These are phyloP conservation scores for Platanus orientalis DNA, from an alignment of 164 flowering plant species.

Conservation along the genomic window DNA sequence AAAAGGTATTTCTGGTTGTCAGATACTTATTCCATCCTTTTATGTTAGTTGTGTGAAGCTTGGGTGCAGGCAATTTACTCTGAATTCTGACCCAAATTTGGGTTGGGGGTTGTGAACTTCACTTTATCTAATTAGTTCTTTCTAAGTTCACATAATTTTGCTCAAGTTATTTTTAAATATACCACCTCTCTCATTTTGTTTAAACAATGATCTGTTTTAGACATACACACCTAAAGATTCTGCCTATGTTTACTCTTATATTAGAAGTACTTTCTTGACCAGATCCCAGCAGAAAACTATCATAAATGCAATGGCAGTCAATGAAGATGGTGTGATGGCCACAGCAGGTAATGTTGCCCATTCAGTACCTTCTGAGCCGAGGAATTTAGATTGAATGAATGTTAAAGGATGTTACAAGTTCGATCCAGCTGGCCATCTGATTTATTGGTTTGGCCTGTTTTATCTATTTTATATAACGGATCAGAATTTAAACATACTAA, in stretches of 20 bases:
- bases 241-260: no score
- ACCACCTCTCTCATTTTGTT: neutral
- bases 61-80: no score
- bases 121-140: neutral
- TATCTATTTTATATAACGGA: neutral
- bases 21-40: no score
- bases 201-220: no score
- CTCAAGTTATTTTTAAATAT: no score
- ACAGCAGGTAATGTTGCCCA: conserved; percentile 61
- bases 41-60: no score
- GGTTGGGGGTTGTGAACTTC: neutral
- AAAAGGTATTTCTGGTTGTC: no score
- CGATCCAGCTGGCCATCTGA: neutral
- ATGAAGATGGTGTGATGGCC: conserved; percentile 93
- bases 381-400: neutral
- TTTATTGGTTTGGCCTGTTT: neutral
- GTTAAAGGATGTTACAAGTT: neutral
- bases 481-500: neutral
- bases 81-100: neutral
- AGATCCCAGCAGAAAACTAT: conserved; percentile 99
- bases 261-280: conserved; percentile 16
- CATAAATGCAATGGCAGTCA: conserved; percentile 90
- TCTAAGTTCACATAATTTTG: no score
- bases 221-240: no score
- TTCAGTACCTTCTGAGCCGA: neutral